Evolutionary conservation across 108 stramenopile genomes (phyloP), one percentile per base, ranked within the genome.

Genomic region (Bacterosira constricta): DNA sequence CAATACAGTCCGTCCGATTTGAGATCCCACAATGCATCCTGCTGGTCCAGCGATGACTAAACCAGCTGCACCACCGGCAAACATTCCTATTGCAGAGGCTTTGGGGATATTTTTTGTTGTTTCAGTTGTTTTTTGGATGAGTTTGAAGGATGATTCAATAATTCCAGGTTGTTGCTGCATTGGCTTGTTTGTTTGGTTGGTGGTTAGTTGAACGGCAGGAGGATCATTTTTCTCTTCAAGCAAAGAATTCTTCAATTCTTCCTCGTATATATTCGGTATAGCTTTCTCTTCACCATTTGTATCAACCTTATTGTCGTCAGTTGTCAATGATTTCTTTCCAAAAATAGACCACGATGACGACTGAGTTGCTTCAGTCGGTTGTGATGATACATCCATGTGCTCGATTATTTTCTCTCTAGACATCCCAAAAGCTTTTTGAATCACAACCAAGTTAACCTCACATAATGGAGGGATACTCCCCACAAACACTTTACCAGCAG

Each of bases 11-110:
- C 77, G 79, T 5, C 87, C 84, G 18, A 79, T 63, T 68, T 84
- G 81, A n/a, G 61, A 50, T 20, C 83, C 83, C 25, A 85, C 58
- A 12, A 85, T 42, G 11, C 32, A 25, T 6, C 80, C 80, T 8
- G 76, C 72, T 15, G 91, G 91, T 41, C 91, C 91, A 20, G 82
- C 84, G 12, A 93, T 52, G 11, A 79, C 72, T 47, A 88, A 57
- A 9, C 91, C 91, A 4, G 83, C 86, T 11, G 86, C 77, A 13
- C 91, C 88, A 15, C 89, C 91, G 21, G 83, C 89, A 3, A 88
- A 85, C 60, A 79, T 71, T n/a, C 79, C 79, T 4, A 79, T 42
- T 4, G 66, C 39, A 25, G 71, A 79, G 23, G 79, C 79, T 15
- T 54, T 79, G 9, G 79, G 59, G 12, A 79, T 72, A 18, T 53